Evolutionary conservation across 2,329 filamentous ascomycete species (phyloP), one percentile per base, ranked within the genome.

Genomic region (Aspergillus ustus): DNA sequence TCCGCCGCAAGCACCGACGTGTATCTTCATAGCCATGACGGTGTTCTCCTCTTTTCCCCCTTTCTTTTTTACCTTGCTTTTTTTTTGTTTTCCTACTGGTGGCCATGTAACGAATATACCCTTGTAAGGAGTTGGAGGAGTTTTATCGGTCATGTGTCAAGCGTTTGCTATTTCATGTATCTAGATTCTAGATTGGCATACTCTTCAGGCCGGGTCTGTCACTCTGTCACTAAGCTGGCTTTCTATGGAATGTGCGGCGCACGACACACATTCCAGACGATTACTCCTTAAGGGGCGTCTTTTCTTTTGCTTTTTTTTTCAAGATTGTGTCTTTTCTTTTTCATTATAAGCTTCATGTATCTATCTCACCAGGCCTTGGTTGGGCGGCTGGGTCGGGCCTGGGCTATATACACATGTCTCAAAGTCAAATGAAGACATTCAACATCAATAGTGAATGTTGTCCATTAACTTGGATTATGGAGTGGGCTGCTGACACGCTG

Each of bases 1-100:
- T 75, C 52, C 70, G 69, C 31, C 70, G 71, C 29, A 63, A 62
- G 46, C 71, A 70, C 46, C 44, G 53, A 49, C 43, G 37, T 49
- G 34, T 40, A 40, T 40, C 34, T 15, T 40, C 34, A 40, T 40
- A 40, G 15, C 4, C 34, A 40, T 13, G 34, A 40, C 34, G 2
- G 34, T 40, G 34, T 40, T 5, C 4, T 40, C 4, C 34, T 40
- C 2, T 22, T 3, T 20, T 31, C 5, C 17, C 29, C 22, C 49
- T 50, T 48, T 6, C n/a, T 7, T 7, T 29, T 28, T 48, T 13
- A 11, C 19, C 56, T 52, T 45, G 9, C 6, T 44, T 50, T 19
- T 31, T 34, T 40, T 34, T 52, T 49, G 20, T 49, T 40, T 48
- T 4, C 31, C 19, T 53, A 19, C 22, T 25, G 51, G 43, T 37